phyloP scores from a whole-genome alignment of 768 basidiomycete genomes.

The Dentipellis fragilis region DNA sequence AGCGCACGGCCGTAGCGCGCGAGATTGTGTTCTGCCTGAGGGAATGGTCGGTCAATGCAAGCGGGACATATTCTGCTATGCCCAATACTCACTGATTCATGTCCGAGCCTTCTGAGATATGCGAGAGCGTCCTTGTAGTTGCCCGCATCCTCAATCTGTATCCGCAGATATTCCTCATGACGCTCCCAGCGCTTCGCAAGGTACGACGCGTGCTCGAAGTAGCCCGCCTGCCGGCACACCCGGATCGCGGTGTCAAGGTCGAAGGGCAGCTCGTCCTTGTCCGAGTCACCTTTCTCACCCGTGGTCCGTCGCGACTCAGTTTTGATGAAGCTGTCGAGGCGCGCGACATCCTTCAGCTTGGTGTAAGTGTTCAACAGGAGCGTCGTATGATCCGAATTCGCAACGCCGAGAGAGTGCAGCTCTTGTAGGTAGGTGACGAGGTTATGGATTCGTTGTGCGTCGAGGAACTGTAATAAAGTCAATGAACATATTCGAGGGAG shows the following conservation, averaged over 20 bases:
- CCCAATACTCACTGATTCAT: conserved; percentile 54
- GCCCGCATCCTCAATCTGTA: conserved; percentile 88
- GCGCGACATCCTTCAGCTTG: conserved; percentile 84
- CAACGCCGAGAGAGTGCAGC: conserved; percentile 78
- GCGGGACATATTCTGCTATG: background rate
- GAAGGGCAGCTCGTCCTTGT: conserved; percentile 72
- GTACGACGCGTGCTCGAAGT: conserved; percentile 91
- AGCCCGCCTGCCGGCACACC: conserved; percentile 93
- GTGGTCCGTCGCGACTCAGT: conserved; percentile 53
- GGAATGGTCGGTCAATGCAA: background rate
- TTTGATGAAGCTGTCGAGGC: conserved; percentile 88
- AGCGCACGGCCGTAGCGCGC: conserved; percentile 83
- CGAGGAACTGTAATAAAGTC: conserved; percentile 60
- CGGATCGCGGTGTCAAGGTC: conserved; percentile 96
- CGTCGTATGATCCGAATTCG: conserved; percentile 95
- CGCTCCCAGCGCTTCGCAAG: conserved; percentile 85
- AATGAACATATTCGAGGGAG: background rate
- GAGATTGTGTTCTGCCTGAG: conserved; percentile 78
- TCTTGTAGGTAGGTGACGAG: conserved; percentile 95
- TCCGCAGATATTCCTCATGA: conserved; percentile 88
- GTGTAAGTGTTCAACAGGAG: conserved; percentile 96
- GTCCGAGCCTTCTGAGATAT: conserved; percentile 73
- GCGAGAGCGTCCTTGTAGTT: conserved; percentile 71
- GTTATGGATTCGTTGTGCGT: conserved; percentile 91
- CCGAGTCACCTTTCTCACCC: conserved; percentile 28